A percentile compares a stretch with the other conserved stretches of the same genome.
Conservation (phyloP, 148 eudicot species). For the Gaultheria prostrata region DNA sequence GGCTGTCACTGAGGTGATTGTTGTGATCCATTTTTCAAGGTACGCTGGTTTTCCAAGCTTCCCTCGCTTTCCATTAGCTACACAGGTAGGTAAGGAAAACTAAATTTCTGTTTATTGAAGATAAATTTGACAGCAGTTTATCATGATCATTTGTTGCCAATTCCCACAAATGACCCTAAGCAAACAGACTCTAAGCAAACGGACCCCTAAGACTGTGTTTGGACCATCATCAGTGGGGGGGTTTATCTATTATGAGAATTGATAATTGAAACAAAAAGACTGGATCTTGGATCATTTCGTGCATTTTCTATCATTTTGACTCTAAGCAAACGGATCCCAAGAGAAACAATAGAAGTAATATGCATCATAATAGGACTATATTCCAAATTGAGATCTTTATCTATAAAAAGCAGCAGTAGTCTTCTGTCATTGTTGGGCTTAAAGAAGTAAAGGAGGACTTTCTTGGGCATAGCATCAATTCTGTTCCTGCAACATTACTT, state of each 20-base stretch:
- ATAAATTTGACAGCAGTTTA: neutral
- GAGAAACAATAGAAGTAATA: too few relatives aligned
- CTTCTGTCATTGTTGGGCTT: neutral
- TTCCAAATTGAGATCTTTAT: too few relatives aligned
- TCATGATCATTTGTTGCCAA: neutral
- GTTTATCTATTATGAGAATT: neutral
- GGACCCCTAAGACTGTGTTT: neutral
- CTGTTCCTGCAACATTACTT: neutral
- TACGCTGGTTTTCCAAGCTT: constrained; percentile 55
- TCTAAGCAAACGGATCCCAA: too few relatives aligned
- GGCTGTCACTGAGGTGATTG: constrained; percentile 33
- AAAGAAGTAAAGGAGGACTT: neutral
- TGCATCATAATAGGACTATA: too few relatives aligned
- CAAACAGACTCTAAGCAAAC: too few relatives aligned
- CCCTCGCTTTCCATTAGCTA: constrained; percentile 49
- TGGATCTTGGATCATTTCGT: too few relatives aligned
- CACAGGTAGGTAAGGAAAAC: constrained; percentile 8
- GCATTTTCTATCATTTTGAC: too few relatives aligned
- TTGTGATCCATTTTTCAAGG: constrained; percentile 60
- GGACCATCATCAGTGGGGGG: neutral
- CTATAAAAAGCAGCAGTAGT: too few relatives aligned
- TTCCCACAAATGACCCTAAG: neutral
- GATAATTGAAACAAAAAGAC: too few relatives aligned
- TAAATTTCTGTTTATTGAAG: neutral
- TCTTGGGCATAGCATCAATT: neutral